These are phyloP conservation scores for Penicillium silybi DNA, from an alignment of 495 filamentous ascomycete genomes.

Conservation along the genomic window DNA sequence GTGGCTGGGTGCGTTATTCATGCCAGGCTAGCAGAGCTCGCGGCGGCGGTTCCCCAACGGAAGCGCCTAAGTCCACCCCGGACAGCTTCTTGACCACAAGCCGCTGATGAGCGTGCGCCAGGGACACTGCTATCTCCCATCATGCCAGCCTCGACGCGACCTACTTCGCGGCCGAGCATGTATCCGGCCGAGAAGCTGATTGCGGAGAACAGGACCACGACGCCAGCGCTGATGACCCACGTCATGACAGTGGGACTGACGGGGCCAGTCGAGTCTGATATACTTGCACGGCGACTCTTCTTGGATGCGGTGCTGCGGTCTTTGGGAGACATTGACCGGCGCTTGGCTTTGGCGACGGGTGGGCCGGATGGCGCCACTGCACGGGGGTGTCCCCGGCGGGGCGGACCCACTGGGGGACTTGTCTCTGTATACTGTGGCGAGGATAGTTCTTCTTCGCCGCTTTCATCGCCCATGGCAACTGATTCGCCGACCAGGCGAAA, in stretches of 20 bases:
- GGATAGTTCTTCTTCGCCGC: constrained; percentile 18
- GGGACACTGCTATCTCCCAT: constrained; percentile 30
- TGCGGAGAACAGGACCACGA: constrained; percentile 85
- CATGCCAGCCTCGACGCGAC: constrained; percentile 56
- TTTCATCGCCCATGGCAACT: constrained; percentile 56
- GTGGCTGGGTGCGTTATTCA: constrained; percentile 9
- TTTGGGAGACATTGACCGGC: constrained; percentile 51
- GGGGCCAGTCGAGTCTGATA: constrained; percentile 21
- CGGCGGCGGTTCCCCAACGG: constrained; percentile 38
- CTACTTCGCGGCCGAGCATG: constrained; percentile 79
- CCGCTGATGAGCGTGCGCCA: constrained; percentile 30
- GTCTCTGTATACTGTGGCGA: constrained; percentile 17
- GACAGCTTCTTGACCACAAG: constrained; percentile 43
- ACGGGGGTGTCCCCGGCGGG: constrained; percentile 19
- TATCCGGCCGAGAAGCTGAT: constrained; percentile 94
- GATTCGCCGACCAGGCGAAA: constrained; percentile 73
- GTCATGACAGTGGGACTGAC: constrained; percentile 72
- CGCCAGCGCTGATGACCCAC: constrained; percentile 88
- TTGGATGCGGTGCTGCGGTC: constrained; percentile 47
- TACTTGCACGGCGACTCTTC: constrained; percentile 49
- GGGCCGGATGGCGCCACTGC: constrained; percentile 20
- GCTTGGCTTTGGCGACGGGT: constrained; percentile 41
- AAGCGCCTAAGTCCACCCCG: constrained; percentile 41
- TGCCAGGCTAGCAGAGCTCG: constrained; percentile 37
- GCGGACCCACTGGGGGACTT: constrained; percentile 18